phyloP scores from a whole-genome alignment of 805 yeast genomes.

The Clavispora carvajalis region DNA sequence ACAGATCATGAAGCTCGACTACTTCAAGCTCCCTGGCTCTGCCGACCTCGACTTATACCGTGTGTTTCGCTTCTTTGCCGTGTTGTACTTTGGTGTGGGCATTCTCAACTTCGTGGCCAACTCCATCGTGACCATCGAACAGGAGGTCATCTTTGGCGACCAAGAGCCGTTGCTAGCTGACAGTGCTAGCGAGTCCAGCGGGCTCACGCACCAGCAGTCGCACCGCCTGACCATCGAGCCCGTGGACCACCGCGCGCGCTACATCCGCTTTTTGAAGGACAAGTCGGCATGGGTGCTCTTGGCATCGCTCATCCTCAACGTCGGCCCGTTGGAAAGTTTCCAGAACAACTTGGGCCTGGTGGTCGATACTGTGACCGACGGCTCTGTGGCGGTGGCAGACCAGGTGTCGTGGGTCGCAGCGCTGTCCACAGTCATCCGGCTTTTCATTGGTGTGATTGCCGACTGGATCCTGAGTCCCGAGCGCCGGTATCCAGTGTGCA shows the following conservation, averaged over 20 bases:
- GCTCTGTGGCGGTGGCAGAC: slow-evolving; percentile 23
- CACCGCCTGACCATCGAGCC: slow-evolving; percentile 33
- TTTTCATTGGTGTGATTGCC: slow-evolving; percentile 60
- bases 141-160: slow-evolving; percentile 38
- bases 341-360: slow-evolving; percentile 79
- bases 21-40: slow-evolving; percentile 27
- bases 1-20: slow-evolving; percentile 44
- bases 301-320: slow-evolving; percentile 54
- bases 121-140: slow-evolving; percentile 57
- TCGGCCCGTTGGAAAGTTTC: slow-evolving; percentile 85
- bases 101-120: slow-evolving; percentile 58
- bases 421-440: slow-evolving; percentile 65
- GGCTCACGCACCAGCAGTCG: slow-evolving; percentile 23
- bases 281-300: slow-evolving; percentile 61
- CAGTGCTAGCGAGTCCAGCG: slow-evolving; percentile 10
- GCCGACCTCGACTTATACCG: slow-evolving; percentile 40
- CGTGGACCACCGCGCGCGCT: slow-evolving; percentile 30
- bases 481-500: slow-evolving; percentile 24
- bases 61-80: slow-evolving; percentile 50
- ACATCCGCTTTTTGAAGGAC: slow-evolving; percentile 42
- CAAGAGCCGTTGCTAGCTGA: slow-evolving; percentile 13
- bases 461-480: slow-evolving; percentile 47
- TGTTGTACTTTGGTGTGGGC: slow-evolving; percentile 53
- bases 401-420: slow-evolving; percentile 61
- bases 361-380: slow-evolving; percentile 34